Percentiles rank a stretch among this genome's conserved stretches.
These are phyloP conservation scores for Pseudisothecium myosuroides DNA, from an alignment of 225 moss, liverwort and hornwort genomes.

Conservation along the genomic window DNA sequence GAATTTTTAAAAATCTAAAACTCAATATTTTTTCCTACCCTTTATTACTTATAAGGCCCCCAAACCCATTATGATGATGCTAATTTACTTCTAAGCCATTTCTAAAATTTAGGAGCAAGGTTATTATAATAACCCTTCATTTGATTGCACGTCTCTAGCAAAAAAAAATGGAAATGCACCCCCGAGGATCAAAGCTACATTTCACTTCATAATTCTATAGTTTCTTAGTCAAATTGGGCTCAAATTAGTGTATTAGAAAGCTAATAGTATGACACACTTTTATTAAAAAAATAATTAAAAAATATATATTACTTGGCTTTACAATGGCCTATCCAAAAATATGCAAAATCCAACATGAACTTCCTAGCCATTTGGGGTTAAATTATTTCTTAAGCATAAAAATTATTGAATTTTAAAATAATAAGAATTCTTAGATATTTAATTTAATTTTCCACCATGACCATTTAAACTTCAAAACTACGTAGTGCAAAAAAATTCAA, in stretches of 20 bases:
- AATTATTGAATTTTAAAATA: not conserved
- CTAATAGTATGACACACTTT: not conserved
- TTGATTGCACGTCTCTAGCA: too few relatives aligned
- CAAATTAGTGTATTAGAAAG: not conserved
- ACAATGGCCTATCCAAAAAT: not conserved
- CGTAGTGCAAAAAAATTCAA: not conserved
- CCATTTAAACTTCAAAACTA: not conserved
- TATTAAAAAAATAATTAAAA: rapidly evolving
- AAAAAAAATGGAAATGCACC: too few relatives aligned
- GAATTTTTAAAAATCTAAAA: too few relatives aligned
- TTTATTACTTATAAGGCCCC: too few relatives aligned
- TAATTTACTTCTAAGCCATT: too few relatives aligned
- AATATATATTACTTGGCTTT: not conserved
- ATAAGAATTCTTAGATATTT: too few relatives aligned
- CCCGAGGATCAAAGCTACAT: too few relatives aligned
- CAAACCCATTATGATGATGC: too few relatives aligned
- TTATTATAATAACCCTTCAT: too few relatives aligned
- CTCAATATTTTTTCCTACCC: too few relatives aligned
- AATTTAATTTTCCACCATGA: rapidly evolving
- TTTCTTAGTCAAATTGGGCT: not conserved
- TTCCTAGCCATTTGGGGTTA: not conserved
- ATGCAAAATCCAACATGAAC: rapidly evolving
- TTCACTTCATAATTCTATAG: too few relatives aligned
- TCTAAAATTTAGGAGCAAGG: too few relatives aligned
- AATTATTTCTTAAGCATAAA: not conserved